phyloP scores from a whole-genome alignment of 179 eudicot species.

The Amaranthus tricolor region DNA sequence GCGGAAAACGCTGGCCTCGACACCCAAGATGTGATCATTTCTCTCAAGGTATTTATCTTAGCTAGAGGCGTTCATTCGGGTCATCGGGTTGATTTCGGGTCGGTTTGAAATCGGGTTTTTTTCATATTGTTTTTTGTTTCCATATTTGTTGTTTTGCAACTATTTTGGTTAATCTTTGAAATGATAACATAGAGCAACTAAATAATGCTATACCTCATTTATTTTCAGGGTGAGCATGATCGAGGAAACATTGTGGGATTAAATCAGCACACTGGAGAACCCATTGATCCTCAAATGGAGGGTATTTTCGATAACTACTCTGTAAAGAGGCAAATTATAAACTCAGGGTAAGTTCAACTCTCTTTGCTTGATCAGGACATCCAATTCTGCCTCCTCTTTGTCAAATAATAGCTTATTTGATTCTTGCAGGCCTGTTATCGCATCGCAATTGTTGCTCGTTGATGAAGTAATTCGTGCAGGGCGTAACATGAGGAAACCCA shows the following conservation, averaged over 20 bases:
- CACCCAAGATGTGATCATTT: slow-evolving; percentile 82
- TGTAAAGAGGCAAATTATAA: slow-evolving; percentile 84
- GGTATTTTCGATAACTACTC: slow-evolving; percentile 93
- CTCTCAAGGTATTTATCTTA: slow-evolving; percentile 67
- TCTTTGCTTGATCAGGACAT: neutral
- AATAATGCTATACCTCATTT: neutral
- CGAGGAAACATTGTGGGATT: slow-evolving; percentile 85
- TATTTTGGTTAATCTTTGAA: neutral
- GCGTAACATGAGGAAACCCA: slow-evolving; percentile 91
- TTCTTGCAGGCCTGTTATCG: slow-evolving; percentile 72
- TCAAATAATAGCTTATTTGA: neutral
- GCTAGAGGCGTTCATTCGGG: neutral
- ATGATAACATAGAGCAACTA: neutral
- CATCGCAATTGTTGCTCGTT: slow-evolving; percentile 80
- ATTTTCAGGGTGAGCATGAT: slow-evolving; percentile 84
- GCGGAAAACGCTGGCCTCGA: slow-evolving; percentile 96
- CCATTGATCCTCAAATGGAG: slow-evolving; percentile 97
- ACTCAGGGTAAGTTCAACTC: slow-evolving; percentile 64
- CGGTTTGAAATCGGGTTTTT: too few relatives aligned
- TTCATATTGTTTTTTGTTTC: too few relatives aligned
- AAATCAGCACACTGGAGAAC: slow-evolving; percentile 79
- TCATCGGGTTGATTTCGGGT: too few relatives aligned
- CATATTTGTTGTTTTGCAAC: neutral
- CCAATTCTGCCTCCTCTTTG: neutral
- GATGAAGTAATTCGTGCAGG: slow-evolving; percentile 98